These are phyloP conservation scores for Teunomyces kruisii DNA, from an alignment of 805 yeast species.

Conservation along the genomic window DNA sequence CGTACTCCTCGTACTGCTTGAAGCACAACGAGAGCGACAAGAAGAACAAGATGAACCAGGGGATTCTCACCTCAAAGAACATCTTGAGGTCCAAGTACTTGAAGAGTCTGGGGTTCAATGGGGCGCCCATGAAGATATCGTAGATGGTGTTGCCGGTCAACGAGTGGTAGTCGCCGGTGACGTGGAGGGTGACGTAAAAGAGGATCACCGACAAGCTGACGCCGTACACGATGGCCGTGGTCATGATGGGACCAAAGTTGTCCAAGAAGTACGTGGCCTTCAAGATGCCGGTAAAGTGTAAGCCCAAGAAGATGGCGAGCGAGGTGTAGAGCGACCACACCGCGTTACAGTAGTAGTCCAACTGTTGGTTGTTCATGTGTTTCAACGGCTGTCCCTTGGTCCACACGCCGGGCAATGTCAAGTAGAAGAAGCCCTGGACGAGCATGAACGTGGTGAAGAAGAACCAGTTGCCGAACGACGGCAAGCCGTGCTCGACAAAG, in stretches of 20 bases:
- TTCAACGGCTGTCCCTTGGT: slow-evolving; percentile 91
- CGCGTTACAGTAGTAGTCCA: slow-evolving; percentile 94
- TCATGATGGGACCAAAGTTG: slow-evolving; percentile 87
- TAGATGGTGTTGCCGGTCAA: slow-evolving; percentile 90
- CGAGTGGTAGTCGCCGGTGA: slow-evolving; percentile 77
- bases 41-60: slow-evolving; percentile 91
- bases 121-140: slow-evolving; percentile 96
- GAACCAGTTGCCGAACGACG: slow-evolving; percentile 60
- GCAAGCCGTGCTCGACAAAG: slow-evolving; percentile 55
- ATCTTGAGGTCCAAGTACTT: slow-evolving; percentile 83
- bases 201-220: slow-evolving; percentile 63
- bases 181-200: slow-evolving; percentile 63
- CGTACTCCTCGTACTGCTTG: slow-evolving; percentile 80
- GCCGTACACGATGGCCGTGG: slow-evolving; percentile 83
- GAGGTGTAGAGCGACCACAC: slow-evolving; percentile 78
- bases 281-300: slow-evolving; percentile 77
- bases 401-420: slow-evolving; percentile 89
- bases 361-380: slow-evolving; percentile 75
- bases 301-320: slow-evolving; percentile 51
- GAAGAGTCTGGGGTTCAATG: slow-evolving; percentile 93
- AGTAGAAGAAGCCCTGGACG: slow-evolving; percentile 72
- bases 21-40: slow-evolving; percentile 70
- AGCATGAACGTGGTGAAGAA: slow-evolving; percentile 70
- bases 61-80: slow-evolving; percentile 96
- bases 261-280: slow-evolving; percentile 74